Evolutionary conservation across 139 green algal species (phyloP).

Genomic region (Chlamydomonas sp.): DNA sequence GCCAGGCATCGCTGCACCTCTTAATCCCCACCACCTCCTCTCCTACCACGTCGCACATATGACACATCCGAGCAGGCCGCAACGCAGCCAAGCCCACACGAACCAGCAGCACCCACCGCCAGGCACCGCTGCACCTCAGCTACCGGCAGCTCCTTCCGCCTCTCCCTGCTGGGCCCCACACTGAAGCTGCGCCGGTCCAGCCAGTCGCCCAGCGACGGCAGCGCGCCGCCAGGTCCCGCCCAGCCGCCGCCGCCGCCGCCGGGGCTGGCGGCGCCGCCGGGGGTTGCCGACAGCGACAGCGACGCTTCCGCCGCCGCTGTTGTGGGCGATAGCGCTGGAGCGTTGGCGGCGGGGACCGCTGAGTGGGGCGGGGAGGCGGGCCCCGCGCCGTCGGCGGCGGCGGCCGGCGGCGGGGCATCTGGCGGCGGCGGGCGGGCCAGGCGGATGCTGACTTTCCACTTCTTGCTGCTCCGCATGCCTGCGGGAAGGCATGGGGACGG

Average conservation of each 20-base stretch:
- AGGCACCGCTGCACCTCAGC: slow-evolving; percentile 21
- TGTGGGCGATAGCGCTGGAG: background rate
- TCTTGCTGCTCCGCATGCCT: slow-evolving; percentile 37
- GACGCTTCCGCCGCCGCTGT: background rate
- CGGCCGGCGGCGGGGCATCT: background rate
- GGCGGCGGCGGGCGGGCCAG: background rate
- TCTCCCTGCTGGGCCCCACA: slow-evolving; percentile 13
- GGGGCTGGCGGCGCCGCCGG: background rate
- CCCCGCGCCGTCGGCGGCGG: background rate
- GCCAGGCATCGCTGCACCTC: too few species aligned
- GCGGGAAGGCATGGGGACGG: background rate
- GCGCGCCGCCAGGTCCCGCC: background rate
- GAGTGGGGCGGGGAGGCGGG: too few species aligned
- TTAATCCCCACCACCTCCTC: too few species aligned
- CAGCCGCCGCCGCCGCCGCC: background rate
- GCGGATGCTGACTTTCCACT: slow-evolving; percentile 36
- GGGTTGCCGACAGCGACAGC: background rate
- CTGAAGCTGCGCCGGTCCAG: slow-evolving; percentile 9
- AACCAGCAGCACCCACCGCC: background rate
- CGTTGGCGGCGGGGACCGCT: background rate
- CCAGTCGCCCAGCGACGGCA: slow-evolving; percentile 15
- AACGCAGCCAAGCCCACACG: background rate
- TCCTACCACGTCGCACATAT: too few species aligned
- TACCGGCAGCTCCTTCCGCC: background rate
- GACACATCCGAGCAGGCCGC: too few species aligned